These are phyloP conservation scores for Danielia oregonensis DNA, from an alignment of 805 yeast genomes.

Conservation along the genomic window DNA sequence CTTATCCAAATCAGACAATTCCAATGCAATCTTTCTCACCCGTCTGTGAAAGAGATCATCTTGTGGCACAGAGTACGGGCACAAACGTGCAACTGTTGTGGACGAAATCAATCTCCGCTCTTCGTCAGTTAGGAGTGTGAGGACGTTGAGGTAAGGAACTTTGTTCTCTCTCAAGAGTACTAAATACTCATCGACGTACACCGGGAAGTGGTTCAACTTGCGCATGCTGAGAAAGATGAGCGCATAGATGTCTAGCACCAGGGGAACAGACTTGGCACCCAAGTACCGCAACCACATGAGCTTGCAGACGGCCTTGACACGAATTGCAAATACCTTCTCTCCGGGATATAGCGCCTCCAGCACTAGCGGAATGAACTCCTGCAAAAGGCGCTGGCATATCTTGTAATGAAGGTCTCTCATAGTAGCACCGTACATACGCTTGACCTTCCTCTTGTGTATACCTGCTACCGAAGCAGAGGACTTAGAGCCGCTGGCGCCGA, in stretches of 20 bases:
- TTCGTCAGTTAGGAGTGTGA: conserved; percentile 35
- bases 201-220: conserved; percentile 43
- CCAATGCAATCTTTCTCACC: conserved; percentile 12
- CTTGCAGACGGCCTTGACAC: conserved; percentile 18
- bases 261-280: conserved; percentile 10
- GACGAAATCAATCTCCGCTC: conserved; percentile 37
- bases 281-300: conserved; percentile 29
- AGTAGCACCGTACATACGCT: conserved; percentile 42
- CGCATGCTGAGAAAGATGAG: conserved; percentile 51
- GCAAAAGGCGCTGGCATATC: conserved; percentile 49
- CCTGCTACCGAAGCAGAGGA: neutral
- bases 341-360: conserved; percentile 8
- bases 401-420: conserved; percentile 43
- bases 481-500: conserved; percentile 9
- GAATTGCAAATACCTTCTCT: conserved; percentile 6
- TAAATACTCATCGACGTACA: conserved; percentile 48
- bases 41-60: conserved; percentile 31
- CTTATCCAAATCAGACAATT: neutral
- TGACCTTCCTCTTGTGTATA: neutral
- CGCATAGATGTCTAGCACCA: conserved; percentile 28
- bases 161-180: conserved; percentile 37
- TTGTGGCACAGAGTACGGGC: conserved; percentile 38
- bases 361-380: conserved; percentile 27
- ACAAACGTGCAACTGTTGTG: conserved; percentile 31
- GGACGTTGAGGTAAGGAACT: conserved; percentile 47